Conservation (phyloP, 1,139 yeast genomes). For the Saccharomyces hybrid region DNA sequence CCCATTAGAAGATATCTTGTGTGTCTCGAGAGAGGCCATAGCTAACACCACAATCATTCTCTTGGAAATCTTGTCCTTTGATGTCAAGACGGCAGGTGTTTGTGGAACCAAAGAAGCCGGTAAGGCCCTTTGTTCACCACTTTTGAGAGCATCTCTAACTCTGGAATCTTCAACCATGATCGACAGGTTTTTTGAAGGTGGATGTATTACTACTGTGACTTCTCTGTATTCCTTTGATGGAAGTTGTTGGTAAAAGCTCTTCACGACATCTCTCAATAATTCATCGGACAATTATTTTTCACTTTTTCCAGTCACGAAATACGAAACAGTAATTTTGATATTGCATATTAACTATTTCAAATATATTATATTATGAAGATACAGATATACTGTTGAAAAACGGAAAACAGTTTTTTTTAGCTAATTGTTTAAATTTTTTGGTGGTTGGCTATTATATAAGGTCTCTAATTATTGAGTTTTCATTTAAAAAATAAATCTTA, state of each 20-base stretch:
- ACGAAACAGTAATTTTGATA: not conserved
- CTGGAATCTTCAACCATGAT: conserved; percentile 39
- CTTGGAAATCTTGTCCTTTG: conserved; percentile 75
- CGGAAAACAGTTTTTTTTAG: not conserved
- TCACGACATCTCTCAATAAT: not conserved
- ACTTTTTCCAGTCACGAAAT: not conserved
- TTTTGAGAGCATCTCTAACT: conserved; percentile 36
- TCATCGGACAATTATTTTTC: not conserved
- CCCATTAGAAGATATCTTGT: conserved; percentile 67
- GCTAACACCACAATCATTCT: conserved; percentile 87
- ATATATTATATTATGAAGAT: not conserved
- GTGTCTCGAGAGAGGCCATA: conserved; percentile 92
- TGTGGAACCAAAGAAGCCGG: conserved; percentile 76
- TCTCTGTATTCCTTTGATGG: not conserved
- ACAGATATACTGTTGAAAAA: too few species aligned
- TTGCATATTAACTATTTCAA: too few species aligned
- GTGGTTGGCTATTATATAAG: not conserved
- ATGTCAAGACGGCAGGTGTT: conserved; percentile 71
- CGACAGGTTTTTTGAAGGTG: not conserved
- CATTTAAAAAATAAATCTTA: conserved; percentile 2
- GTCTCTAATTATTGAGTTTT: not conserved
- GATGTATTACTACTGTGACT: too few species aligned
- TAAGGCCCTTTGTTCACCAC: conserved; percentile 36
- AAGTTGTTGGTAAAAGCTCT: not conserved
- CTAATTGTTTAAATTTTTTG: not conserved